These are phyloP conservation scores for Sistotremastrum niveocremeum DNA, from an alignment of 768 basidiomycete genomes.

Conservation along the genomic window DNA sequence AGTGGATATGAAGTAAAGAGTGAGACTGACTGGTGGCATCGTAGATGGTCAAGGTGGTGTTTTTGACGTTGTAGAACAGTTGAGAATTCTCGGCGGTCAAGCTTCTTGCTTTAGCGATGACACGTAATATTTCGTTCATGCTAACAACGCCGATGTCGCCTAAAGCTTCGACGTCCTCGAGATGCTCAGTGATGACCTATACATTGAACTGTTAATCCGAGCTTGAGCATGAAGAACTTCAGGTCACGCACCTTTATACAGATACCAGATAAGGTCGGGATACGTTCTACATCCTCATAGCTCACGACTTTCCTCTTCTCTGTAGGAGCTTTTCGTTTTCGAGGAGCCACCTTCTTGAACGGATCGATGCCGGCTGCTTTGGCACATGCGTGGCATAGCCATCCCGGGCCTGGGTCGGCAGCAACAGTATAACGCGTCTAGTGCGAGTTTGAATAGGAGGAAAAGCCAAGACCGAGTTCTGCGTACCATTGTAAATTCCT, in stretches of 20 bases:
- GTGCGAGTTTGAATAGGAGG: background rate
- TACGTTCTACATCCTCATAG: constrained; percentile 47
- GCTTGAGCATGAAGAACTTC: background rate
- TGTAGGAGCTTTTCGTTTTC: constrained; percentile 46
- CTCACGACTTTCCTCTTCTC: constrained; percentile 57
- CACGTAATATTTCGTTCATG: constrained; percentile 71
- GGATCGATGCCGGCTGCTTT: constrained; percentile 69
- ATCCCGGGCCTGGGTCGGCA: constrained; percentile 55
- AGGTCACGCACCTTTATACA: constrained; percentile 57
- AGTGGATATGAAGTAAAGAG: background rate
- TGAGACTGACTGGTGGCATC: constrained; percentile 75
- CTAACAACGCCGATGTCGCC: constrained; percentile 83
- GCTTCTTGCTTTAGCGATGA: constrained; percentile 66
- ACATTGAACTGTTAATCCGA: background rate
- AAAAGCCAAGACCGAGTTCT: background rate
- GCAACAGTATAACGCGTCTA: constrained; percentile 84
- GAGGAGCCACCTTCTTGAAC: constrained; percentile 62
- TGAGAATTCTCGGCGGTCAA: constrained; percentile 66
- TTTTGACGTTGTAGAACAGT: constrained; percentile 70
- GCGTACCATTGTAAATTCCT: constrained; percentile 81
- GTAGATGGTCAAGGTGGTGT: constrained; percentile 58
- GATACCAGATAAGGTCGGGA: constrained; percentile 59
- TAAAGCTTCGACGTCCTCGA: constrained; percentile 77
- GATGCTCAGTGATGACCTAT: constrained; percentile 73
- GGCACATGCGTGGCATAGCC: constrained; percentile 74